These are phyloP conservation scores for Acacia concinna DNA, from an alignment of 331 rosid genomes.

Conservation along the genomic window DNA sequence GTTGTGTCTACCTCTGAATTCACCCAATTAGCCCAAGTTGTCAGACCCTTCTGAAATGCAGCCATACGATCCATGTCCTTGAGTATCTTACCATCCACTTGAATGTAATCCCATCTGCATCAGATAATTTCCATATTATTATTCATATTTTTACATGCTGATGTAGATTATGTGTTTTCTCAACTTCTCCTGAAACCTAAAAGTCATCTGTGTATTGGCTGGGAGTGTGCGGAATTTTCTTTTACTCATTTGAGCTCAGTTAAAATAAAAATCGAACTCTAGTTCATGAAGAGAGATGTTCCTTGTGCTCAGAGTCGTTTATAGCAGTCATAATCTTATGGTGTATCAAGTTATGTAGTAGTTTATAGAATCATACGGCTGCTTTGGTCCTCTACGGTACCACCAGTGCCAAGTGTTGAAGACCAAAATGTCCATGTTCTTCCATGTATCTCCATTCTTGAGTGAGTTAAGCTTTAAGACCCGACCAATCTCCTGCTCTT, in stretches of 20 bases:
- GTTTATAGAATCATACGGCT: slow-evolving; percentile 50
- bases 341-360: not conserved
- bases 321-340: not conserved
- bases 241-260: not conserved
- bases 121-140: not conserved
- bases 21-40: slow-evolving; percentile 82
- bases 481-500: slow-evolving; percentile 46
- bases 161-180: not conserved
- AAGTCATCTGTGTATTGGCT: not conserved
- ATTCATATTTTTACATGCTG: not conserved
- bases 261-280: not conserved
- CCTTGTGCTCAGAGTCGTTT: not conserved
- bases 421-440: slow-evolving; percentile 56
- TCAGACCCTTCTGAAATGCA: slow-evolving; percentile 56
- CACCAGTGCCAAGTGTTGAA: slow-evolving; percentile 87
- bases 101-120: slow-evolving; percentile 70
- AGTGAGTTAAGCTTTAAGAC: slow-evolving; percentile 63
- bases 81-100: slow-evolving; percentile 39
- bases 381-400: slow-evolving; percentile 53
- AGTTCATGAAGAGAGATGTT: not conserved
- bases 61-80: slow-evolving; percentile 75
- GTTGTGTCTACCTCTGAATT: slow-evolving; percentile 44
- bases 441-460: slow-evolving; percentile 52
- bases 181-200: not conserved
- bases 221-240: not conserved